A percentile compares a stretch with the other conserved stretches of the same genome.
Conservation (phyloP, 805 yeast genomes). For the Saccharomycopsis vini region DNA sequence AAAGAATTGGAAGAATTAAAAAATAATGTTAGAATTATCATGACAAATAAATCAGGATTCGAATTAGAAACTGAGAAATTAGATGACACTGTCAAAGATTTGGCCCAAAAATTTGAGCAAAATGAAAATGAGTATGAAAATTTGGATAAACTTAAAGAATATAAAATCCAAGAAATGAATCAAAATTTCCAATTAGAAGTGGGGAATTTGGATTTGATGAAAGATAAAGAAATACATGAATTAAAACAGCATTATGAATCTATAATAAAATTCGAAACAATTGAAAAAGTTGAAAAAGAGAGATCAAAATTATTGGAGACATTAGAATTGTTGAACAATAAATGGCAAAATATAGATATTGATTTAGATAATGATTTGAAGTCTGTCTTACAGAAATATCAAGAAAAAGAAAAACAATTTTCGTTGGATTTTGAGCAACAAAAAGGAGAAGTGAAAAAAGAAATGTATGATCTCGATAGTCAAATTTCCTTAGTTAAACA, state of each 20-base stretch:
- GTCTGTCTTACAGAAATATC: not conserved
- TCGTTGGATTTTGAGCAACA: conserved; percentile 20
- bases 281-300: conserved; percentile 30
- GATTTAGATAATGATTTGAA: not conserved
- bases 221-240: not conserved
- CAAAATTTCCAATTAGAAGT: conserved; percentile 27
- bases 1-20: conserved; percentile 20
- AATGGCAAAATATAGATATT: conserved; percentile 18
- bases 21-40: conserved; percentile 24
- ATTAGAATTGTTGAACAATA: not conserved
- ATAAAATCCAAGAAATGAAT: conserved; percentile 27
- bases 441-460: conserved; percentile 23
- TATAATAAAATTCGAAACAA: conserved; percentile 10
- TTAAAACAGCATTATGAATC: conserved; percentile 1
- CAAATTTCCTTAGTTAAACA: not conserved
- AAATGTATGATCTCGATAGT: conserved; percentile 26
- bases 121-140: conserved; percentile 24
- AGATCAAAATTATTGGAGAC: not conserved
- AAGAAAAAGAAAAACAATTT: not conserved
- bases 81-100: conserved; percentile 23
- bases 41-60: conserved; percentile 31
- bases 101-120: conserved; percentile 22
- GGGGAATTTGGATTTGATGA: not conserved
- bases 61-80: conserved; percentile 30
- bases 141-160: conserved; percentile 26